Conservation (phyloP, 352 stramenopile species). For the Phytophthora agathidicida region DNA sequence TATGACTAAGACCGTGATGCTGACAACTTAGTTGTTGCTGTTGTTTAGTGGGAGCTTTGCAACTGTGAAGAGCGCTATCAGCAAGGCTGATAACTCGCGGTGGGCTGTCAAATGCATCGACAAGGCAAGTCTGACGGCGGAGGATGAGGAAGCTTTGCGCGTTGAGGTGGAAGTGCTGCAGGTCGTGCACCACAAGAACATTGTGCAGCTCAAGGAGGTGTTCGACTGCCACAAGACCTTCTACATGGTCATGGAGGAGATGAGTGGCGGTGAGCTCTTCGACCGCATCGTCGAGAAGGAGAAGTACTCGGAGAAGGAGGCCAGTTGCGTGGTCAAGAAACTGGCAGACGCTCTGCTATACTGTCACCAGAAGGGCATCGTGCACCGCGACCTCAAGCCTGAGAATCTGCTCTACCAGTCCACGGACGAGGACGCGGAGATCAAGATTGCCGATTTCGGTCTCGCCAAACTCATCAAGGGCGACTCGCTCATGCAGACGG, state of each 20-base stretch:
- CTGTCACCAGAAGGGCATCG: slow-evolving; percentile 90
- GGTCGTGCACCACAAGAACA: slow-evolving; percentile 86
- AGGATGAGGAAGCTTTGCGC: slow-evolving; percentile 83
- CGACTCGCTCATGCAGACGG: slow-evolving; percentile 94
- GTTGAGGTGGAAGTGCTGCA: slow-evolving; percentile 88
- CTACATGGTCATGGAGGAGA: slow-evolving; percentile 94
- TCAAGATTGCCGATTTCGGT: slow-evolving; percentile 95
- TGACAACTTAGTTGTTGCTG: slow-evolving; percentile 2
- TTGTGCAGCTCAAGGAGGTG: slow-evolving; percentile 87
- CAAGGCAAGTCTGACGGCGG: slow-evolving; percentile 74
- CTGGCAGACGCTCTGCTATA: slow-evolving; percentile 86
- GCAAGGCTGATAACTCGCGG: slow-evolving; percentile 74
- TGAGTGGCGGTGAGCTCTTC: slow-evolving; percentile 92
- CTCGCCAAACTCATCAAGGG: slow-evolving; percentile 92
- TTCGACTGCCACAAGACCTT: slow-evolving; percentile 91
- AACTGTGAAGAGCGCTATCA: slow-evolving; percentile 84
- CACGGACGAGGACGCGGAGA: slow-evolving; percentile 87
- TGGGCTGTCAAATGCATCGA: slow-evolving; percentile 90
- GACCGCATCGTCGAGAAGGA: slow-evolving; percentile 93
- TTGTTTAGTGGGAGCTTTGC: slow-evolving; percentile 77
- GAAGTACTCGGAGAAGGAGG: slow-evolving; percentile 92
- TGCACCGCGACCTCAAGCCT: slow-evolving; percentile 90
- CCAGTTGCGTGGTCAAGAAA: slow-evolving; percentile 83
- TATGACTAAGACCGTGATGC: neutral
- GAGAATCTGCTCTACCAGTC: slow-evolving; percentile 91